Base-by-base conservation (phyloP, 2,329 filamentous ascomycete species). In the Aspergillus hiratsukae region DNA sequence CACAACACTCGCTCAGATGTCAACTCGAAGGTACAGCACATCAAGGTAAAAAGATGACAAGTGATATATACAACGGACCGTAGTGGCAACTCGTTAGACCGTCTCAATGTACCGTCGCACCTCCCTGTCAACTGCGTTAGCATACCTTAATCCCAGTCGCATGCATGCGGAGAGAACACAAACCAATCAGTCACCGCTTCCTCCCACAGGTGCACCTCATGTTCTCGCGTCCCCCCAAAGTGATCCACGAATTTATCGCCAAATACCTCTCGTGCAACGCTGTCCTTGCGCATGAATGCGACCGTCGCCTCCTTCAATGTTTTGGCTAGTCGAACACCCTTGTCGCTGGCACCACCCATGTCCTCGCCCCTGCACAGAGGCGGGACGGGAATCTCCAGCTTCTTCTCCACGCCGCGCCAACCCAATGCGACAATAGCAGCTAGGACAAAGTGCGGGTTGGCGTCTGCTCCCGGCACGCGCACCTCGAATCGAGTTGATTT, bases 101-200 rank as follows among this genome's bases (percentile, higher is more conserved):
- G 86, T 89, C 74, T 91, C 88, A 59, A 91, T 89, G 67, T 91
- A 91, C 57, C 89, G 81, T 75, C 83, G 84, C 72, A 91, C 81
- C 73, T 92, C 89, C 88, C 87, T 89, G 17, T 61, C 25, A 58
- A 48, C 48, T 37, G 56, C 54, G 55, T 64, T 56, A 69, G 66
- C 49, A 46, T 54, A 56, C n/a, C n/a, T n/a, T n/a, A 23, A 37
- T 57, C 25, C 29, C 43, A 50, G 50, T 49, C 31, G 28, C 21
- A 46, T 28, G 14, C 31, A 48, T 49, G 11, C 50, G 11, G 49
- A 48, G 29, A 48, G 27, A 40, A 53, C 54, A 86, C 88, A 73
- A 81, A 93, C 91, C 93, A 97, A 74, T 97, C 94, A 21, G 94
- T 97, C 5, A 97, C 93, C 2, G 92, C 92, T 73, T 97, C 93